Evolutionary conservation across 2,329 filamentous ascomycete genomes (phyloP).

Genomic region (Stachybotrys chlorohalonatus): DNA sequence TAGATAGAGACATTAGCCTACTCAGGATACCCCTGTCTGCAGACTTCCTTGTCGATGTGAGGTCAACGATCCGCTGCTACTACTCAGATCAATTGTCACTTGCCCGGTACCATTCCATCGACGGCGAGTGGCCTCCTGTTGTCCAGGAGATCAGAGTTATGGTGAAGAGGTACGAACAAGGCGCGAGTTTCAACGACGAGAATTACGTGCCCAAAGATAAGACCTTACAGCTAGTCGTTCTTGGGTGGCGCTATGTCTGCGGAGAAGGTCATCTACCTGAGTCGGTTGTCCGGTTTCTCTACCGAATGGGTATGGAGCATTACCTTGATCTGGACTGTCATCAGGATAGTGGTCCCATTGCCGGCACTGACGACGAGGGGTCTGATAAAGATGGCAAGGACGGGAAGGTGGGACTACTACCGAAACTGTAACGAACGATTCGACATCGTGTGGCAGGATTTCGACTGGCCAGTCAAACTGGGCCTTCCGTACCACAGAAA

Average conservation of each 20-base stretch:
- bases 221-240: not conserved
- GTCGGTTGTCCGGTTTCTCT: no score
- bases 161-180: not conserved
- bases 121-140: not conserved
- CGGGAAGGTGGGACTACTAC: no score
- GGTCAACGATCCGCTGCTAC: not conserved
- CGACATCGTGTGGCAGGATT: no score
- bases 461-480: no score
- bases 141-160: not conserved
- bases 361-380: no score
- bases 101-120: not conserved
- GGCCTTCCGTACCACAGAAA: no score
- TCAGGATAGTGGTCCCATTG: no score
- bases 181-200: not conserved
- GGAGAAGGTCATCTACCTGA: not conserved
- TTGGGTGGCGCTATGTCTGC: not conserved
- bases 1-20: not conserved
- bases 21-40: not conserved
- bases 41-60: not conserved
- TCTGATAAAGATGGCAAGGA: no score
- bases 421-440: no score
- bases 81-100: not conserved
- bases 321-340: no score
- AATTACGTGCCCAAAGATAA: not conserved
- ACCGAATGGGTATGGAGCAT: no score